phyloP scores from a whole-genome alignment of 2,329 filamentous ascomycete genomes.

The Epichloe baconii region DNA sequence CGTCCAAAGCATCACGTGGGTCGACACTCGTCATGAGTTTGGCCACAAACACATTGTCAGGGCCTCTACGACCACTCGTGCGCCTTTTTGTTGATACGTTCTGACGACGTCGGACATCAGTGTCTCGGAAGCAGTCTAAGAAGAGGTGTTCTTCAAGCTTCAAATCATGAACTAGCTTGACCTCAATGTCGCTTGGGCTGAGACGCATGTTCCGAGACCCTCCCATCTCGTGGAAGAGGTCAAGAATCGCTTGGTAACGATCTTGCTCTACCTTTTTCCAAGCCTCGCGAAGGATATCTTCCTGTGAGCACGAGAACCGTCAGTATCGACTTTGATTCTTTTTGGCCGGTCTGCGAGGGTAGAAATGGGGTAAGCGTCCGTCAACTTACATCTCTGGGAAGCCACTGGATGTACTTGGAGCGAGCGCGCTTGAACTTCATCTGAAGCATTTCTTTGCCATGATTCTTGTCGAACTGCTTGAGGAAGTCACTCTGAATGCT shows the following conservation, averaged over 20 bases:
- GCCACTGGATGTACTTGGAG: slow-evolving; percentile 35
- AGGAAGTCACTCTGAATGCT: slow-evolving; percentile 33
- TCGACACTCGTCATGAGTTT: slow-evolving; percentile 27
- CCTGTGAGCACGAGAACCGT: slow-evolving; percentile 15
- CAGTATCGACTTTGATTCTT: neutral
- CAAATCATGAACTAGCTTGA: slow-evolving; percentile 33
- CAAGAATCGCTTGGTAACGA: slow-evolving; percentile 29
- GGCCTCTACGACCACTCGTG: slow-evolving; percentile 7
- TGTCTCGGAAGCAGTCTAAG: slow-evolving; percentile 25
- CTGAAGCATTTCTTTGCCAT: slow-evolving; percentile 37
- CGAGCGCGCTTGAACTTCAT: slow-evolving; percentile 43
- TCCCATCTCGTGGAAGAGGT: slow-evolving; percentile 34
- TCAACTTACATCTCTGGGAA: slow-evolving; percentile 33
- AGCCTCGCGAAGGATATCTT: slow-evolving; percentile 26
- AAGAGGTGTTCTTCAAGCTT: slow-evolving; percentile 26
- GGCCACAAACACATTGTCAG: slow-evolving; percentile 22
- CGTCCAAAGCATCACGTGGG: slow-evolving; percentile 21
- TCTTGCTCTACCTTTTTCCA: slow-evolving; percentile 28
- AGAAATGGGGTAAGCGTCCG: neutral
- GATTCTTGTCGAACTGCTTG: slow-evolving; percentile 20
- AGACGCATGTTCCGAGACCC: slow-evolving; percentile 36
- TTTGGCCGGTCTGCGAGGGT: neutral
- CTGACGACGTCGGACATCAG: slow-evolving; percentile 26
- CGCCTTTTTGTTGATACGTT: slow-evolving; percentile 23
- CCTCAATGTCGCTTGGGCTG: slow-evolving; percentile 35